Evolutionary conservation across 2,329 filamentous ascomycete species (phyloP).

Genomic region (Byssoonygena ceratinophila): DNA sequence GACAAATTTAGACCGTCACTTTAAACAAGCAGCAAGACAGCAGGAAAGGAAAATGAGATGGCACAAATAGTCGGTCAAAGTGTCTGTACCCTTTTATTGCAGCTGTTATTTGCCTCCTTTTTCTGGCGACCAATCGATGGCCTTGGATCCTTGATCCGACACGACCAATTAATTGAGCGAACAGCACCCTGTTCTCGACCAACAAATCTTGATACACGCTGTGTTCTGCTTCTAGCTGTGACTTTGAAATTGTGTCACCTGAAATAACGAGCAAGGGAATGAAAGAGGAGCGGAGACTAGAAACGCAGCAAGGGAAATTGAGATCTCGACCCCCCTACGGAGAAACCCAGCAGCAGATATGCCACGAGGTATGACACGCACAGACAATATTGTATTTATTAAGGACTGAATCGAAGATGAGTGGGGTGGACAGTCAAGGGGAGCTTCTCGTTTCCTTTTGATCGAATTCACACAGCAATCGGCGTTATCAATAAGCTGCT

Average conservation of each 20-base stretch:
- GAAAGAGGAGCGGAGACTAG: conserved; percentile 5
- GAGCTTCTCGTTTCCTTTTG: conserved; percentile 9
- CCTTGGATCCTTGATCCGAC: background rate
- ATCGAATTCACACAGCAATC: conserved; percentile 4
- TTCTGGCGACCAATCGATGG: conserved; percentile 7
- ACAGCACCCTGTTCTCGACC: conserved; percentile 6
- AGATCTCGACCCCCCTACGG: conserved; percentile 4
- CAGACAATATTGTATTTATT: conserved; percentile 11
- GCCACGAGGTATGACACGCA: conserved; percentile 14
- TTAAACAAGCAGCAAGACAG: background rate
- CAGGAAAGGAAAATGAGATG: conserved; percentile 2
- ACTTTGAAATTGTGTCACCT: conserved; percentile 9
- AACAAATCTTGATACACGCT: conserved; percentile 10
- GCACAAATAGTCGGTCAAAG: conserved; percentile 12
- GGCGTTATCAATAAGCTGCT: conserved; percentile 4
- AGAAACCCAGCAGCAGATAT: conserved; percentile 10
- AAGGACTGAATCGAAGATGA: conserved; percentile 3
- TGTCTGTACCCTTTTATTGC: conserved; percentile 10
- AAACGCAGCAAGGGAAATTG: conserved; percentile 7
- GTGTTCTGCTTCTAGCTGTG: conserved; percentile 6
- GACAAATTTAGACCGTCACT: background rate
- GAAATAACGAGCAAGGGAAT: conserved; percentile 5
- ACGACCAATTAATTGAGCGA: background rate
- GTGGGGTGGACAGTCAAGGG: conserved; percentile 9
- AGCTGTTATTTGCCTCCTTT: conserved; percentile 9